Base-by-base conservation (phyloP, 371 early-diverging fungal genomes). In the Mucor piriformis region DNA sequence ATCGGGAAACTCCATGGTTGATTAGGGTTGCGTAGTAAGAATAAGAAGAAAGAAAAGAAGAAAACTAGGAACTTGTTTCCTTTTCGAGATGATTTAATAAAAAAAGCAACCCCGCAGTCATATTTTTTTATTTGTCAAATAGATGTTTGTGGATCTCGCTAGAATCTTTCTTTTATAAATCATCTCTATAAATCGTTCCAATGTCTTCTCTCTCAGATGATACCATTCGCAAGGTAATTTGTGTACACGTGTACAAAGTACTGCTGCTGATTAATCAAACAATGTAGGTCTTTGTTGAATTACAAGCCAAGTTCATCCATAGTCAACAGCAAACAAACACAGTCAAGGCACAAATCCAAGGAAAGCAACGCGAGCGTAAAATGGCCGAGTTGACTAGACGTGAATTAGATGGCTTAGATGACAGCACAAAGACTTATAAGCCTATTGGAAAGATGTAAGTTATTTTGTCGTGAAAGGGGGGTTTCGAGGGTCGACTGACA, bases 391-490 rank as follows among this genome's bases (percentile, higher is more conserved):
- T 92, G 21, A 92, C 92, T 12, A 78, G 81, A 72, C 84, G 82
- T 51, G 92, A 92, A 64, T 73, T 92, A 32, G 82, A 84, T 38
- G 71, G 78, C 0, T 78, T 92, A 13, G 81, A 82, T 48, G 51
- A 64, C 6, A 62, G 79, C 16, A 86, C 83, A 13, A 79, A 82
- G 20, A 83, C 90, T 29, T 92, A 90, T 70, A 85, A 83, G 55
- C 86, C 91, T 20, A 77, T 91, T 56, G 91, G 91, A 32, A 92
- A 92, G 65, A 91, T 91, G 92, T 89, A 83, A 66, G 67, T 35
- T 50, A 6, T 48, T 44, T 10, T 15, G 38, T 37, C 8, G 16
- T 34, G 25, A 18, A 18, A 25, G 38, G 13, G 10, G 20, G 35
- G 35, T 10, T 21, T 4, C 24, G 27, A 24, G 13, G 10, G 10